Conservation (phyloP, 352 stramenopile species). For the Phytopythium oedochilum region DNA sequence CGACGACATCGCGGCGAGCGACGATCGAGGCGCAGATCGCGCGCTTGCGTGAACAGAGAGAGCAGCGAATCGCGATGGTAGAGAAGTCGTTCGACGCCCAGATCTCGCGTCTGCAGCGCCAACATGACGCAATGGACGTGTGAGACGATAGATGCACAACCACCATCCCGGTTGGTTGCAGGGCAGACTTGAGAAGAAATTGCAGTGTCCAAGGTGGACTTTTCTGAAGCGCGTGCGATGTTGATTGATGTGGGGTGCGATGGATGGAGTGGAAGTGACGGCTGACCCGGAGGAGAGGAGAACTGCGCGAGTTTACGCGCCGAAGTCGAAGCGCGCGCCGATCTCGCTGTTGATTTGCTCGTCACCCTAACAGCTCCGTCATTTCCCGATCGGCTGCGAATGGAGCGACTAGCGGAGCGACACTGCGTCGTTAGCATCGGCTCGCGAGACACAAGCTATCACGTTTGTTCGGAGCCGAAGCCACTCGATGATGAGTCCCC, state of each 20-base stretch:
- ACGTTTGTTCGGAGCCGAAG: background rate
- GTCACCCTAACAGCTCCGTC: too few relatives aligned
- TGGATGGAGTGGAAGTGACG: background rate
- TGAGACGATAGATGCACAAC: background rate
- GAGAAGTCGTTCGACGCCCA: constrained; percentile 39
- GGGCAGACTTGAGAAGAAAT: background rate
- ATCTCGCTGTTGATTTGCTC: too few relatives aligned
- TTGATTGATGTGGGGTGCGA: background rate
- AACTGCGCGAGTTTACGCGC: too few relatives aligned
- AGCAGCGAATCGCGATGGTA: constrained; percentile 20
- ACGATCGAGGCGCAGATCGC: constrained; percentile 29
- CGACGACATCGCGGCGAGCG: constrained; percentile 1
- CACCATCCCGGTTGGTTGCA: background rate
- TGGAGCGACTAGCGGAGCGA: background rate
- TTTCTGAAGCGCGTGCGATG: background rate
- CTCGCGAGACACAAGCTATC: background rate
- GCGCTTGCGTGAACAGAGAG: constrained; percentile 25
- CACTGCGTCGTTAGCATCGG: background rate
- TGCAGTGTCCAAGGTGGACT: background rate
- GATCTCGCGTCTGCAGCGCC: constrained; percentile 20
- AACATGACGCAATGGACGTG: constrained; percentile 1
- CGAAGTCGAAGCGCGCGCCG: background rate
- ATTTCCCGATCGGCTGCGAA: background rate
- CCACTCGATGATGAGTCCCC: background rate
- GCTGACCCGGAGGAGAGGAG: too few relatives aligned